Conservation (phyloP, 1,284 basidiomycete species). For the Singerocomus inundabilis region DNA sequence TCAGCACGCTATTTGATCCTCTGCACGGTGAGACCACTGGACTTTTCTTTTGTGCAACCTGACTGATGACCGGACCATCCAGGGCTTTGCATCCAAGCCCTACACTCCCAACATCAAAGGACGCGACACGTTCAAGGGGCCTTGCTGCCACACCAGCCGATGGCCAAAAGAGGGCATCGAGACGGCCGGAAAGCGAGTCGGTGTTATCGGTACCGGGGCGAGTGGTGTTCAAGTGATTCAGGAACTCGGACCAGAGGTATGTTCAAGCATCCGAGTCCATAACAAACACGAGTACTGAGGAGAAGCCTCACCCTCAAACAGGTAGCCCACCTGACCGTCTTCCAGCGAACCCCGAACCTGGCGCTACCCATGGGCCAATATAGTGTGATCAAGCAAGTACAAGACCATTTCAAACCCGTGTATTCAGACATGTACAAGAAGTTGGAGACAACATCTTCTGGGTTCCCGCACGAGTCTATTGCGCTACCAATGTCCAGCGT, state of each 20-base stretch:
- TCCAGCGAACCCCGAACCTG: slow-evolving; percentile 21
- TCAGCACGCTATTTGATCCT: slow-evolving; percentile 10
- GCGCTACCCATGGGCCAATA: slow-evolving; percentile 17
- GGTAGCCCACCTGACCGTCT: slow-evolving; percentile 16
- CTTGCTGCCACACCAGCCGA: slow-evolving; percentile 6
- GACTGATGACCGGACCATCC: not conserved
- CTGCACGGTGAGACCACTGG: slow-evolving; percentile 7
- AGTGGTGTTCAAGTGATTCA: slow-evolving; percentile 18
- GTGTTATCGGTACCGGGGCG: slow-evolving; percentile 17
- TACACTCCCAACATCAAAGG: slow-evolving; percentile 17
- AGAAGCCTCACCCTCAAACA: too few species aligned
- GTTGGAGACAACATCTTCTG: not conserved
- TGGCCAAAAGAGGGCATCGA: too few species aligned
- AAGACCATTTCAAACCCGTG: slow-evolving; percentile 17
- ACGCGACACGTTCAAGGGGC: slow-evolving; percentile 9
- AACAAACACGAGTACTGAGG: not conserved
- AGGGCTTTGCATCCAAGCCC: slow-evolving; percentile 12
- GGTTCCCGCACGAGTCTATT: not conserved
- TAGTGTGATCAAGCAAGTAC: slow-evolving; percentile 1
- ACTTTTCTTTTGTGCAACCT: too few species aligned
- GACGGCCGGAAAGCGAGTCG: too few species aligned
- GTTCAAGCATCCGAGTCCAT: not conserved
- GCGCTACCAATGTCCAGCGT: not conserved
- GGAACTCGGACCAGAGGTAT: slow-evolving; percentile 15
- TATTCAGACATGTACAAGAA: slow-evolving; percentile 15